Evolutionary conservation across 2,329 filamentous ascomycete genomes (phyloP).

Genomic region (Aspergillus alliaceus): DNA sequence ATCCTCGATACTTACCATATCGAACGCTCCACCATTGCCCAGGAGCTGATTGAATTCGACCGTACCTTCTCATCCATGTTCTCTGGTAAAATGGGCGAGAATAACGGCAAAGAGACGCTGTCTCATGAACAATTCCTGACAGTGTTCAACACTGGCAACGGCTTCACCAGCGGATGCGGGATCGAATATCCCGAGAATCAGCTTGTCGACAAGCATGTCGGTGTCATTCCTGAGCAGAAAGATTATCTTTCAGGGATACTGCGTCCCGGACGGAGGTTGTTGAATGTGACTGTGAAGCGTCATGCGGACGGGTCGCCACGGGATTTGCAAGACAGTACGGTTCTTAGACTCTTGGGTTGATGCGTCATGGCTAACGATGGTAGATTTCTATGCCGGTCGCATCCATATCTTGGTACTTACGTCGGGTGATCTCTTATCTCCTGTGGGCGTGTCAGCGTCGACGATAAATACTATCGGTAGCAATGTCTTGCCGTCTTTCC

Average conservation of each 20-base stretch:
- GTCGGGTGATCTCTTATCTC: background rate
- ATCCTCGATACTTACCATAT: conserved; percentile 36
- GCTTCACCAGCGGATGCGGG: conserved; percentile 38
- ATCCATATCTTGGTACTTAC: background rate
- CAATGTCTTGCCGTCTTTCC: background rate
- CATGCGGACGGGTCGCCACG: conserved; percentile 35
- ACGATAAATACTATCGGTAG: background rate
- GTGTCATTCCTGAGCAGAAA: conserved; percentile 20
- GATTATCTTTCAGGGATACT: conserved; percentile 33
- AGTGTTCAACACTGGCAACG: conserved; percentile 33
- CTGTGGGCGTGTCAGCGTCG: background rate
- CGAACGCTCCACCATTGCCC: conserved; percentile 34
- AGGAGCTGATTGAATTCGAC: conserved; percentile 39
- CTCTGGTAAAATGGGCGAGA: conserved; percentile 31
- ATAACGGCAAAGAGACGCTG: conserved; percentile 20
- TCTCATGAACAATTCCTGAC: conserved; percentile 33
- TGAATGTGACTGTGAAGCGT: conserved; percentile 31
- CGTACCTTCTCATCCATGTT: conserved; percentile 37
- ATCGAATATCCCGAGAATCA: conserved; percentile 33
- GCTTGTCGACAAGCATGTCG: conserved; percentile 16
- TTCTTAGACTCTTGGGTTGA: background rate
- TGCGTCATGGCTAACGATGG: background rate
- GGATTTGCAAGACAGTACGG: conserved; percentile 35
- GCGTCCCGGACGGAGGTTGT: conserved; percentile 31
- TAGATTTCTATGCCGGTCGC: background rate